Evolutionary conservation across 2,329 filamentous ascomycete species (phyloP), one percentile per base, ranked within the genome.

Genomic region (Pseudomassariella vexata): DNA sequence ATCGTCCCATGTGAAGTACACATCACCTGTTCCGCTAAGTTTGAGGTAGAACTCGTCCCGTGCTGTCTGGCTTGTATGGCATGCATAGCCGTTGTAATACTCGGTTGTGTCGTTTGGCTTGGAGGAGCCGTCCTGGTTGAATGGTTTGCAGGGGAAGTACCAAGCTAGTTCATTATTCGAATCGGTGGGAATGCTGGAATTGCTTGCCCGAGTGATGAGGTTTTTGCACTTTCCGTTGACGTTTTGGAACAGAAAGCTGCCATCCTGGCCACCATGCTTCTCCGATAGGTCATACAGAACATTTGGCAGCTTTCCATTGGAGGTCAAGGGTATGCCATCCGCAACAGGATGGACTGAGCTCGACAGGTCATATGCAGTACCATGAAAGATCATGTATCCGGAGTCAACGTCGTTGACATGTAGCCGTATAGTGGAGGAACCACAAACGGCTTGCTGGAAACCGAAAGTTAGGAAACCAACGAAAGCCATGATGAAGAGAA

Each of bases 391-490:
- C 85, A 98, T 89, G 64, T 86, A 95, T 9, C 86, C 87, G 6
- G 52, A 57, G 32, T 73, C 74, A 35, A 98, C 86, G 39, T 94
- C 68, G 58, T 96, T 96, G 54, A 86, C 73, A 41, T 80, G 82
- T 34, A 96, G 65, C 37, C 90, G 80, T 25, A 78, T 63, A 17
- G 79, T 76, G 7, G 86, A 81, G 3, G 64, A 60, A 11, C 83
- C 79, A 57, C 92, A 98, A 12, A 98, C 92, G 5, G 80, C 80
- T 39, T 84, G 75, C 4, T 86, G 96, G 61, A 98, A 98, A 26
- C 92, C 92, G 51, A 98, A 98, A 0, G 92, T 98, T 33, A 98
- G 66, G 63, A 90, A 98, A 52, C 92, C 92, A 28, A 98, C 90
- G 52, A 89, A 79, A 8, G 78, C 74, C 68, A 89, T 94, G 53